Base-by-base conservation (phyloP, 2,329 filamentous ascomycete genomes). In the Arthroderma sp. region DNA sequence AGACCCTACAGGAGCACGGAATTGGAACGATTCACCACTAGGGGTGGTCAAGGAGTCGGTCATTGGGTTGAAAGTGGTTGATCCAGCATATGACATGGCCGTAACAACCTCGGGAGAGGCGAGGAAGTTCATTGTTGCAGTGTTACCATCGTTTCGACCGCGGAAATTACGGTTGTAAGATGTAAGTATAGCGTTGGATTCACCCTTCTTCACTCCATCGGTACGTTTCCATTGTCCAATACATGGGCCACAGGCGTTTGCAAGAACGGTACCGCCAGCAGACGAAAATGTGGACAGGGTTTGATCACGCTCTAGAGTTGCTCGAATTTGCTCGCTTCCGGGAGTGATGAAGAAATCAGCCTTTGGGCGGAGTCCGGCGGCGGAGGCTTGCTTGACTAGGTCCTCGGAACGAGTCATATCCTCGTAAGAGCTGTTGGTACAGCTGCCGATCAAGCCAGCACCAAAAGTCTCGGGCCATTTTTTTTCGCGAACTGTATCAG, bases 111-210 rank as follows among this genome's bases (percentile, higher is more conserved):
- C 93, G 5, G 93, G 93, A 0, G 91, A 96, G 8, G 93, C 91
- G 55, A 98, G 81, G 76, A 98, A 98, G 79, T 97, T 98, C 91
- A 97, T 96, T 7, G 93, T 98, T 43, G 86, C 85, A 21, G 88
- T 85, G 77, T 98, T 98, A 61, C 93, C 93, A 68, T 98, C 93
- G 71, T 98, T 98, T 63, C 93, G 87, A 60, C 89, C 91, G 54
- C 88, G 88, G 79, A 98, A 98, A 76, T 98, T 98, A 60, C 93
- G 88, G 80, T 98, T 98, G 78, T 96, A 98, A 0, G 91, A 96
- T 8, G 90, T 91, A 67, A 98, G 82, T 66, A 98, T 97, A 61
- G 93, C 93, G 69, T 98, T 98, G 56, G 82, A 78, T 59, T 91
- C 88, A 61, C 90, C 91, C 76, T 95, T 95, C 64, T 76, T 73